Evolutionary conservation across 2,329 filamentous ascomycete genomes (phyloP), one percentile per base, ranked within the genome.

Genomic region (Ascochyta lentis): DNA sequence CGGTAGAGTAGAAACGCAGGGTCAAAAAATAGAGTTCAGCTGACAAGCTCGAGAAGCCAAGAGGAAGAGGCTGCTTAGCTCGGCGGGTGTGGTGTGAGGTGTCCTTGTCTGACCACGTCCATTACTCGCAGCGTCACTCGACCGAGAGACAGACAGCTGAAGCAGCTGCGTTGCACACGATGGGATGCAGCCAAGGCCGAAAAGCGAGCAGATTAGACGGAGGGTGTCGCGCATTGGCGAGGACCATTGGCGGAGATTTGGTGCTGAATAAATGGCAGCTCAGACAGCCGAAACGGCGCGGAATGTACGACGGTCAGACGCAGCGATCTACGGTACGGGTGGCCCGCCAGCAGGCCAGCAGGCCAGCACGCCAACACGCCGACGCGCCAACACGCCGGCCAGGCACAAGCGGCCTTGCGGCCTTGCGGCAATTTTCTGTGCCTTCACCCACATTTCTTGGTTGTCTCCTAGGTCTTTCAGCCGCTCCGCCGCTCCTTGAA

Each of bases 291-390:
- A 50, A 43, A 38, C 46, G 52, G 52, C 9, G 38, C 31, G 46
- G 46, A 55, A 45, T 46, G 52, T 46, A 56, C 33, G 47, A 51
- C 19, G 19, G 19, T 19, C 19, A 19, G 19, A 19, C 42, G 47
- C 53, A 56, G 53, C 42, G 53, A 56, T 56, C 47, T 56, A 22
- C 53, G 53, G 53, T 46, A 46, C 52, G 52, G 33, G 33, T 34
- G 33, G 5, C 19, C 19, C 33, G 33, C 33, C 52, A 27, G 37
- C 33, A 41, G 42, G 53, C 12, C 29, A 19, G 3, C 19, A 19
- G 2, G 16, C 16, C 16, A 16, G 4, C 31, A 8, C 33, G 33
- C 33, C 52, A 27, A 29, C 33, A 41, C 47, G 53, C 12, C 29
- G 3, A 19, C 19, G 3, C 29, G 12, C 29, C 27, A 29, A 12